Percentiles rank a stretch among this genome's conserved stretches.
phyloP scores from a whole-genome alignment of 2,329 filamentous ascomycete genomes.

The Mycocentrospora acerina region DNA sequence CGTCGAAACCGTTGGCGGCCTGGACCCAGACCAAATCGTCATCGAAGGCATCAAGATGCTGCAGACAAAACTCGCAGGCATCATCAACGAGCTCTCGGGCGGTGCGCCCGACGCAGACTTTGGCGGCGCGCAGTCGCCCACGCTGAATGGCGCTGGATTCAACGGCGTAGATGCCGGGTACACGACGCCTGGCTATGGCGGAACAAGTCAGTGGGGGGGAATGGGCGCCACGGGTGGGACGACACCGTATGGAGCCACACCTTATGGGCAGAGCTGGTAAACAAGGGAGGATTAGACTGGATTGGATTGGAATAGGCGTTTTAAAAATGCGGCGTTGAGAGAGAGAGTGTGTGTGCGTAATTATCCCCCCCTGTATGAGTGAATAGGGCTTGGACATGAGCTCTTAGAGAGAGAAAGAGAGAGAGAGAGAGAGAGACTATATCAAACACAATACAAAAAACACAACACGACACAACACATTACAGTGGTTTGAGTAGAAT shows the following conservation, averaged over 20 bases:
- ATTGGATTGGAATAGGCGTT: too few species aligned
- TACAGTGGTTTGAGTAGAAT: too few species aligned
- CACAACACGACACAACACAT: too few species aligned
- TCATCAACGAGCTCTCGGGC: slow-evolving; percentile 67
- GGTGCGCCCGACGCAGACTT: slow-evolving; percentile 57
- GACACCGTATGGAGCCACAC: slow-evolving; percentile 62
- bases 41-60: slow-evolving; percentile 84
- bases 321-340: too few species aligned
- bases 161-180: slow-evolving; percentile 65
- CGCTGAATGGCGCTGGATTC: slow-evolving; percentile 50
- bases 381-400: too few species aligned
- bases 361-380: too few species aligned
- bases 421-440: too few species aligned
- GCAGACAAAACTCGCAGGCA: slow-evolving; percentile 82
- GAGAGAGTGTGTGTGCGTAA: too few species aligned
- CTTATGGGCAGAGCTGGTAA: slow-evolving; percentile 53
- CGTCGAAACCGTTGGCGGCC: slow-evolving; percentile 82
- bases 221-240: slow-evolving; percentile 39
- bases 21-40: slow-evolving; percentile 88
- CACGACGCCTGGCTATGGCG: slow-evolving; percentile 62
- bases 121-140: slow-evolving; percentile 67
- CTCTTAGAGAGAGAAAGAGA: too few species aligned
- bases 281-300: background rate
- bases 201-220: slow-evolving; percentile 66
- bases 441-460: too few species aligned